Percentiles rank a stretch among this genome's conserved stretches.
Conservation (phyloP, 768 basidiomycete genomes). For the Gymnopilus junonius region DNA sequence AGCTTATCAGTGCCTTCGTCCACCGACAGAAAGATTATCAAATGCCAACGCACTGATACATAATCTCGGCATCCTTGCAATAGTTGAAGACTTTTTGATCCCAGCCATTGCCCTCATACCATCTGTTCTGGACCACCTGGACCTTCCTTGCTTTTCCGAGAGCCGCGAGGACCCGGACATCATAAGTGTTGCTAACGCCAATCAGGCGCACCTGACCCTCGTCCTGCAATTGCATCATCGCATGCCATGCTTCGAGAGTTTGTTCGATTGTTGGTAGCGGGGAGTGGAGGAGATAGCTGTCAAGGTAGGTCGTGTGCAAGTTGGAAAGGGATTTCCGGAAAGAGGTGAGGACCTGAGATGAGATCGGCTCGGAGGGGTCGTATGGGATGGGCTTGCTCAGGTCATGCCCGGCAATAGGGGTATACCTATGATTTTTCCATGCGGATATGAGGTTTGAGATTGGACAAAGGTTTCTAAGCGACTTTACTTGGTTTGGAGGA, state of each 20-base stretch:
- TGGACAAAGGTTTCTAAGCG: neutral
- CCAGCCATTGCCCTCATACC: slow-evolving; percentile 84
- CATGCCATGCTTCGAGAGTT: slow-evolving; percentile 73
- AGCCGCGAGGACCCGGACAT: slow-evolving; percentile 55
- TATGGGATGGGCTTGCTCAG: slow-evolving; percentile 74
- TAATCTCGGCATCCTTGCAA: slow-evolving; percentile 64
- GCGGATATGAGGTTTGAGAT: neutral
- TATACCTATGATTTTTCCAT: slow-evolving; percentile 55
- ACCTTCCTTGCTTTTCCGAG: slow-evolving; percentile 59
- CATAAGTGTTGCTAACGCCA: slow-evolving; percentile 82
- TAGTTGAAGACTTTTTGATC: slow-evolving; percentile 67
- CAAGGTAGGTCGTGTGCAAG: slow-evolving; percentile 73
- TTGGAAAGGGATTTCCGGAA: slow-evolving; percentile 68
- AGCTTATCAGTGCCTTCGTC: neutral
- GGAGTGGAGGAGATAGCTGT: slow-evolving; percentile 80
- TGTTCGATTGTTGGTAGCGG: slow-evolving; percentile 61
- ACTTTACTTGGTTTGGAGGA: slow-evolving; percentile 78
- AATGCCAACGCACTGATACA: slow-evolving; percentile 76
- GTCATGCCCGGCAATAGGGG: slow-evolving; percentile 77
- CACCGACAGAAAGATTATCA: neutral
- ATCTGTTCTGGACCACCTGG: slow-evolving; percentile 83
- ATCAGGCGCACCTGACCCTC: slow-evolving; percentile 66
- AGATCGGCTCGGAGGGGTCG: slow-evolving; percentile 53
- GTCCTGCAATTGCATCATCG: slow-evolving; percentile 64
- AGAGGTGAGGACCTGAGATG: slow-evolving; percentile 65